Percentiles rank a stretch among this genome's conserved stretches.
Conservation (phyloP, 2,329 filamentous ascomycete species). For the Cryphonectria carpinicola region DNA sequence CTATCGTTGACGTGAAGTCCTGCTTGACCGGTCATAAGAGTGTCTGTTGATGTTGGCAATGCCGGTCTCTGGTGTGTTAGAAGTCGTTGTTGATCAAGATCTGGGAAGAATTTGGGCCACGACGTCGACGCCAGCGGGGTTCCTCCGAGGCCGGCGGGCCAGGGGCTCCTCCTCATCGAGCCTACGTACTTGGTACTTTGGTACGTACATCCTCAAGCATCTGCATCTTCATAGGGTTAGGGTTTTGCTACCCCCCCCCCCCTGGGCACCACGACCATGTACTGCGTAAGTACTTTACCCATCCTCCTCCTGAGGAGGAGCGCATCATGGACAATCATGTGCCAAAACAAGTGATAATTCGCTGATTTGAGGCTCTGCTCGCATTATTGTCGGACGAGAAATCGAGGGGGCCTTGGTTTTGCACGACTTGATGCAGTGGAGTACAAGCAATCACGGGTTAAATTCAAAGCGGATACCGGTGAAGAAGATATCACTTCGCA, state of each 20-base stretch:
- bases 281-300: neutral
- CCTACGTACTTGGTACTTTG: too few relatives aligned
- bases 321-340: neutral
- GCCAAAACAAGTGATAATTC: neutral
- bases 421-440: neutral
- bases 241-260: neutral
- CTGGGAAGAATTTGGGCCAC: constrained; percentile 1
- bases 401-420: neutral
- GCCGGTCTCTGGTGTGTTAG: neutral
- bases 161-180: neutral
- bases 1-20: neutral
- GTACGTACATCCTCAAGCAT: neutral
- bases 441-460: neutral
- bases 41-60: neutral
- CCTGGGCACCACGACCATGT: too few relatives aligned
- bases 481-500: neutral
- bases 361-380: neutral
- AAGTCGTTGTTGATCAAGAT: neutral
- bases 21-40: neutral
- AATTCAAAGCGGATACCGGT: constrained; percentile 7
- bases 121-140: constrained; percentile 23
- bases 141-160: constrained; percentile 15
- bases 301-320: neutral
- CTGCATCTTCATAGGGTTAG: neutral
- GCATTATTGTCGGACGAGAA: neutral